Base-by-base conservation (phyloP, 1,284 basidiomycete species). In the Dichomitus squalens region DNA sequence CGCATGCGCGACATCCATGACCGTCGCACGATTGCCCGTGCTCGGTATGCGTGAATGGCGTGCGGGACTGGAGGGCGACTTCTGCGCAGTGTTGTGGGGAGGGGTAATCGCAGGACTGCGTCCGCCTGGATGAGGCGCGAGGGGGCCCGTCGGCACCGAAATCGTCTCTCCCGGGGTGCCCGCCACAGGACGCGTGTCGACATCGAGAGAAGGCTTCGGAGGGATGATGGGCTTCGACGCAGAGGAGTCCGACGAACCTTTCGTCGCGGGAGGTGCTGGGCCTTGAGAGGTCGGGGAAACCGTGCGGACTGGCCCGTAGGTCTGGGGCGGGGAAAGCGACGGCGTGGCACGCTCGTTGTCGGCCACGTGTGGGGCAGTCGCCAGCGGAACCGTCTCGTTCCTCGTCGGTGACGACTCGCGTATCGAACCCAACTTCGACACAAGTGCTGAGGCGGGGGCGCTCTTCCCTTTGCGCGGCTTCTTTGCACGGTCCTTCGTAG, bases 1-100 rank as follows among this genome's bases (percentile, higher is more conserved):
- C 8, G 81, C 79, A 67, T 86, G 85, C 2, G 88, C 88, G 4
- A 92, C 82, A 50, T 91, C 88, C 89, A 92, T 91, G 21, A 86
- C 88, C 14, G 83, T 84, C 20, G 86, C 83, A 57, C 90, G 76
- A 51, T 81, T 85, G 3, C 87, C 86, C 1, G 87, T 83, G 66
- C 83, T 88, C 4, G 87, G 83, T 52, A 86, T 87, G 20, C 87
- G 82, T 34, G 72, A 59, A 66, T 81, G 81, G 35, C 75, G 74
- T 41, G 56, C 71, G 55, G 64, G 77, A 59, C 64, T 66, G 16
- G 61, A 33, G 9, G 68, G 66, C 12, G 63, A 23, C 39, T 62
- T 68, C 46, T 65, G 49, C 39, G 52, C 29, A n/a, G 52, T 43
- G 49, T 51, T 63, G 40, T 56, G 58, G 11, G 61, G 61, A 31